Evolutionary conservation across 768 basidiomycete genomes (phyloP), one percentile per base, ranked within the genome.

Genomic region (Tylopilus vinaceipallidus): DNA sequence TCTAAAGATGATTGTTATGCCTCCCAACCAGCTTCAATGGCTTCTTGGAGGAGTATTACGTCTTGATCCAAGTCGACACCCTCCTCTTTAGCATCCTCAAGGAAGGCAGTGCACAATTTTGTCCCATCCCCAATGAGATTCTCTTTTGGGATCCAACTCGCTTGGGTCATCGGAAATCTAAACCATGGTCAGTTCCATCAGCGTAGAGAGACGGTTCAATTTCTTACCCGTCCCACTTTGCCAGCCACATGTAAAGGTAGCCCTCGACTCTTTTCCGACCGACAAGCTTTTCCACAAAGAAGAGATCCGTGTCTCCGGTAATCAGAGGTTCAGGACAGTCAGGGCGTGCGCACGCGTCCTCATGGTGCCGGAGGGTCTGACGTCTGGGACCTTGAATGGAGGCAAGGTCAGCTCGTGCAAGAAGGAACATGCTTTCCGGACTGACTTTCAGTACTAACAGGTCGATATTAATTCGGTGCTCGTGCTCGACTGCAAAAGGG

Each of bases 181-280:
- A 20, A 22, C 23, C 16, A 29, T 10, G 26, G 5, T 50, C 40
- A 47, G 36, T 16, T 27, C 6, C 23, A 2, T 14, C 14, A 19
- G 4, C 23, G n/a, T 14, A 23, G 2, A 24, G 29, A 35, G 14
- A n/a, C 7, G 34, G 9, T 6, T 16, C 14, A 3, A n/a, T 26
- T 13, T 6, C 57, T 44, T 19, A 70, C 68, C 68, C 68, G 0
- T 68, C 68, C 67, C 67, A 68, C 40, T 68, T 68, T 14, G 64
- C 67, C 27, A 70, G 44, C 64, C 64, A 70, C 39, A 54, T 4
- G 34, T 51, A 62, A 1, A 49, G 14, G 22, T 51, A 54, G 6
- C 49, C 47, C 2, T 62, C 55, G 3, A 42, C 14, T 11, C 37
- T 50, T 23, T 60, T 58, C 36, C 66, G 60, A 22, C 67, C 68